Evolutionary conservation across 345 rosid genomes (phyloP).

Genomic region (Salix koriyanagi): DNA sequence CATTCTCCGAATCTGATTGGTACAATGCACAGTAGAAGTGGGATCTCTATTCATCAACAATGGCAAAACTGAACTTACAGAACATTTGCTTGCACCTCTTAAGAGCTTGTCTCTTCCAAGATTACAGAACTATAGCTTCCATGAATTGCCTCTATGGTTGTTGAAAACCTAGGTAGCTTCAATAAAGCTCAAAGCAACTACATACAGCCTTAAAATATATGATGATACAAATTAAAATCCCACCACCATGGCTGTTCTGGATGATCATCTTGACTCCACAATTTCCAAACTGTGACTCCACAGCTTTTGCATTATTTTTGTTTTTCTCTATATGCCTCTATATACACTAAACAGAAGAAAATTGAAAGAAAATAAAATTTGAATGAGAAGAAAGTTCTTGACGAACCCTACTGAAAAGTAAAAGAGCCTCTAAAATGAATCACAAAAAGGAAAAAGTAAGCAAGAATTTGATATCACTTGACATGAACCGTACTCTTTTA

Average conservation of each 20-base stretch:
- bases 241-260: neutral
- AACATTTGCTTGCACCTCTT: neutral
- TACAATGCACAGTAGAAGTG: slow-evolving; percentile 15
- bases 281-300: slow-evolving; percentile 3
- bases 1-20: slow-evolving; percentile 14
- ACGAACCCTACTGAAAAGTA: slow-evolving; percentile 24
- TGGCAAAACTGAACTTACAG: neutral
- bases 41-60: slow-evolving; percentile 6
- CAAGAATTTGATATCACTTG: neutral
- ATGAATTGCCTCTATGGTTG: neutral
- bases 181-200: neutral
- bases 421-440: slow-evolving; percentile 20
- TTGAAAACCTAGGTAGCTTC: neutral
- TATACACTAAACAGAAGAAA: slow-evolving; percentile 11
- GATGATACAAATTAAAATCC: neutral
- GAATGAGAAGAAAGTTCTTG: slow-evolving; percentile 6
- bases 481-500: neutral
- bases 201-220: neutral
- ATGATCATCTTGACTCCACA: neutral
- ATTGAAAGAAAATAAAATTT: neutral
- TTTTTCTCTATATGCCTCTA: slow-evolving; percentile 19
- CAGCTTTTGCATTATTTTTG: slow-evolving; percentile 11
- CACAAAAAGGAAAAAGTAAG: neutral
- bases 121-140: slow-evolving; percentile 22
- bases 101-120: neutral